phyloP scores from a whole-genome alignment of 2,329 filamentous ascomycete genomes.

The Fulvia fulva region DNA sequence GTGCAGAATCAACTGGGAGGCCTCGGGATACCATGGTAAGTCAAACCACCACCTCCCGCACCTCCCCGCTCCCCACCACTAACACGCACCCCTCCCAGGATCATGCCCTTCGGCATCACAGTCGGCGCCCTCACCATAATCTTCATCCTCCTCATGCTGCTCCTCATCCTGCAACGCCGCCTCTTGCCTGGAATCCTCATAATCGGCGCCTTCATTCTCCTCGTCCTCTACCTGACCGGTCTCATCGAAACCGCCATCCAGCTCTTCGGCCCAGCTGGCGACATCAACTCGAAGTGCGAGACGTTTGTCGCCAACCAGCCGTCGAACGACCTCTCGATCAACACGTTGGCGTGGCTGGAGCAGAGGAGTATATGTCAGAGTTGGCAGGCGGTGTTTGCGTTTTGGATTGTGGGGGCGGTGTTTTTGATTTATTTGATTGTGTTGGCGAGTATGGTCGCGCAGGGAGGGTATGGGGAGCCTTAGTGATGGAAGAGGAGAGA shows the following conservation, averaged over 20 bases:
- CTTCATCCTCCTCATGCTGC: conserved; percentile 57
- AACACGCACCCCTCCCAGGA: conserved; percentile 45
- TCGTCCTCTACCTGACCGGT: conserved; percentile 59
- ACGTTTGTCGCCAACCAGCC: conserved; percentile 52
- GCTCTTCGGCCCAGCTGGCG: conserved; percentile 53
- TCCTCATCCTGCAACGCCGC: conserved; percentile 53
- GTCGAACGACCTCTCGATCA: conserved; percentile 46
- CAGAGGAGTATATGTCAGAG: conserved; percentile 61
- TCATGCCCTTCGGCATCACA: conserved; percentile 62
- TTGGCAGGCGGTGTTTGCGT: conserved; percentile 61
- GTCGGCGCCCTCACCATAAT: conserved; percentile 53
- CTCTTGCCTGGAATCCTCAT: conserved; percentile 58
- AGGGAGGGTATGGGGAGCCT: conserved; percentile 27
- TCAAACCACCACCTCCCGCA: conserved; percentile 6
- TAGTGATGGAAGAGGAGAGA: not conserved
- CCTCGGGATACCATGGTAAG: conserved; percentile 58
- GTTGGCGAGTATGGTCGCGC: conserved; percentile 43
- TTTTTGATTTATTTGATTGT: conserved; percentile 65
- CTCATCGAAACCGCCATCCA: conserved; percentile 62
- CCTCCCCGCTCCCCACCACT: not conserved
- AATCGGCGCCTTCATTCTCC: conserved; percentile 57
- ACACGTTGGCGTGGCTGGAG: conserved; percentile 60
- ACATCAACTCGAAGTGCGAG: conserved; percentile 58
- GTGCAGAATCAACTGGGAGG: conserved; percentile 53
- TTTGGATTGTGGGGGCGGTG: conserved; percentile 60